phyloP scores from a whole-genome alignment of 306 rosid species.

The Gillenia trifoliata region DNA sequence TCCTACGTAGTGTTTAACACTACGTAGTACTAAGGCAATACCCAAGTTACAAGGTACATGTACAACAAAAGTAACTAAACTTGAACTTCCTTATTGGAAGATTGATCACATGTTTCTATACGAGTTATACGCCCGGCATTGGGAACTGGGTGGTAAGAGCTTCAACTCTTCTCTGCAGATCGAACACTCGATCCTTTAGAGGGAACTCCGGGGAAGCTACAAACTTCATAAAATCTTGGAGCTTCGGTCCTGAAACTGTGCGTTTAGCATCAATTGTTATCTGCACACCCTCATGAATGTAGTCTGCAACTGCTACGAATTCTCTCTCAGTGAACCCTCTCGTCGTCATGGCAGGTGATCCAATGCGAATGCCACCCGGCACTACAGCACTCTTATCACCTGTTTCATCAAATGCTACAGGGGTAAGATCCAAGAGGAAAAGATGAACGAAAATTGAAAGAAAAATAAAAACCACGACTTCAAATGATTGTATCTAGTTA shows the following conservation, averaged over 20 bases:
- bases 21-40: too few relatives aligned
- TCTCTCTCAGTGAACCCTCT: slow-evolving; percentile 78
- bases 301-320: slow-evolving; percentile 57
- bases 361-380: slow-evolving; percentile 95
- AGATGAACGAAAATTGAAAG: slow-evolving; percentile 6
- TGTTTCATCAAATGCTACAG: slow-evolving; percentile 20
- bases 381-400: slow-evolving; percentile 90
- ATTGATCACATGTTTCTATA: not conserved
- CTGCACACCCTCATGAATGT: slow-evolving; percentile 80
- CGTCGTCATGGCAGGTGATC: slow-evolving; percentile 96
- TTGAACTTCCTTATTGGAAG: not conserved
- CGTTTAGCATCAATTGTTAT: slow-evolving; percentile 64
- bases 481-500: too few relatives aligned
- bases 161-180: slow-evolving; percentile 70
- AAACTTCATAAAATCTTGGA: slow-evolving; percentile 72
- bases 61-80: not conserved
- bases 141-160: slow-evolving; percentile 71
- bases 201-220: slow-evolving; percentile 59
- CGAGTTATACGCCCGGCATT: slow-evolving; percentile 66
- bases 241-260: slow-evolving; percentile 62
- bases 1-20: too few relatives aligned
- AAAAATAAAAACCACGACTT: slow-evolving; percentile 6
- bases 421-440: slow-evolving; percentile 2
- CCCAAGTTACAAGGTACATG: too few relatives aligned
- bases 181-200: slow-evolving; percentile 37